These are phyloP conservation scores for Termitomyces sp. DNA, from an alignment of 768 basidiomycete species.

Conservation along the genomic window DNA sequence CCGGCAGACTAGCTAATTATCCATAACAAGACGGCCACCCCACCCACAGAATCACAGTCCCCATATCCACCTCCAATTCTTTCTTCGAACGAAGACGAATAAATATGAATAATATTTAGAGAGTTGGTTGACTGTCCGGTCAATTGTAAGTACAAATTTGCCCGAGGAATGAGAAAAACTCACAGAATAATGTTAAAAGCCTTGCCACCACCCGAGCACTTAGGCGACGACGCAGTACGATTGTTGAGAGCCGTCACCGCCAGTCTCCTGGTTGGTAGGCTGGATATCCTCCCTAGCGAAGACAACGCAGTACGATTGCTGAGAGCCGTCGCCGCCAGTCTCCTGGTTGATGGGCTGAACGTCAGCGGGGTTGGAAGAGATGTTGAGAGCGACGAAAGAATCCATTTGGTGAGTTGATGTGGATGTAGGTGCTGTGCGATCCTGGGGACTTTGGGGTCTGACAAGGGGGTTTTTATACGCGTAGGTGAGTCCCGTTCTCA, in stretches of 20 bases:
- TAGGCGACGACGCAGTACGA: neutral
- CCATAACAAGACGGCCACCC: neutral
- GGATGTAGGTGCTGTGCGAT: neutral
- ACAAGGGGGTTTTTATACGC: neutral
- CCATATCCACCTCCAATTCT: neutral
- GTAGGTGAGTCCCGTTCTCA: neutral
- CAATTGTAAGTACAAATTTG: neutral
- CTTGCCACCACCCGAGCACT: neutral
- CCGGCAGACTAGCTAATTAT: neutral
- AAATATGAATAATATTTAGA: neutral
- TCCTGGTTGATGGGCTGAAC: neutral
- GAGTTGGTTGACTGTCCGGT: neutral
- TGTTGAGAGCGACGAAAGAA: conserved; percentile 3
- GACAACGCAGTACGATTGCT: neutral
- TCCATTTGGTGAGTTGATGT: neutral
- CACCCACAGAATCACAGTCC: neutral
- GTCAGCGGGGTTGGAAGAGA: neutral
- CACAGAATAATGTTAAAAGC: neutral
- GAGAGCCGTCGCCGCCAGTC: neutral
- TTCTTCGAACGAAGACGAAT: neutral
- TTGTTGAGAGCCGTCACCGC: neutral
- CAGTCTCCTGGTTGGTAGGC: neutral
- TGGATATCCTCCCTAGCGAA: neutral
- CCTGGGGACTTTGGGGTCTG: neutral
- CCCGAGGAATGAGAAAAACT: neutral